phyloP scores from a whole-genome alignment of 148 eudicot genomes.

The Dianthus caryophyllus region DNA sequence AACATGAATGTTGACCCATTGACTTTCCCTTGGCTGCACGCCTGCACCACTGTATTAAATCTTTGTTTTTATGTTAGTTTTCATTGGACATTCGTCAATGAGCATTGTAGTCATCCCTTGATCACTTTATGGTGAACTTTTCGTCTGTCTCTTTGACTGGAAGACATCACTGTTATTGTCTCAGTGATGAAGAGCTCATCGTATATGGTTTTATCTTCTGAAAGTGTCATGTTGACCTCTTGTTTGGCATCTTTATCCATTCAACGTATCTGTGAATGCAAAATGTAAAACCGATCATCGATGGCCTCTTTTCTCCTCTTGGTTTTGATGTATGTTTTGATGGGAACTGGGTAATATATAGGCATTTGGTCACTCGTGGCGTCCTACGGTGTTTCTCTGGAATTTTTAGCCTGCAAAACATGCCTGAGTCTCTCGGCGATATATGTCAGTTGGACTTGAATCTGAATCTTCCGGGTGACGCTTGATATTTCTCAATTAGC shows the following conservation, averaged over 20 bases:
- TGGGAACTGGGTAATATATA: not conserved
- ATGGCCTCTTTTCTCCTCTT: not conserved
- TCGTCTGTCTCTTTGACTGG: not conserved
- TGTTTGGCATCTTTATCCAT: not conserved
- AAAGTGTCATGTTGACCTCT: not conserved
- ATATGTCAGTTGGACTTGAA: not conserved
- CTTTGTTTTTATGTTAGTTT: not conserved
- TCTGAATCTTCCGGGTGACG: not conserved
- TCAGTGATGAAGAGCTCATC: not conserved
- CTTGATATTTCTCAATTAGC: not conserved
- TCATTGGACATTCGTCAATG: not conserved
- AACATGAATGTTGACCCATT: not conserved
- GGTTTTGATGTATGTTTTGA: not conserved
- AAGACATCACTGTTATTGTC: not conserved
- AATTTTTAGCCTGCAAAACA: not conserved
- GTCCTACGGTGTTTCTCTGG: not conserved
- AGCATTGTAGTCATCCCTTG: not conserved
- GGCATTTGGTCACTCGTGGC: not conserved
- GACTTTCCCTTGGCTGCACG: not conserved
- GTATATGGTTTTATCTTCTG: not conserved
- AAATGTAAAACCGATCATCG: not conserved
- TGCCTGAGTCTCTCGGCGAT: not conserved
- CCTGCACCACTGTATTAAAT: no score
- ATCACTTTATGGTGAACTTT: not conserved
- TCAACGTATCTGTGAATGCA: not conserved